Evolutionary conservation across 345 rosid species (phyloP).

Genomic region (Aquilaria yunnanensis): DNA sequence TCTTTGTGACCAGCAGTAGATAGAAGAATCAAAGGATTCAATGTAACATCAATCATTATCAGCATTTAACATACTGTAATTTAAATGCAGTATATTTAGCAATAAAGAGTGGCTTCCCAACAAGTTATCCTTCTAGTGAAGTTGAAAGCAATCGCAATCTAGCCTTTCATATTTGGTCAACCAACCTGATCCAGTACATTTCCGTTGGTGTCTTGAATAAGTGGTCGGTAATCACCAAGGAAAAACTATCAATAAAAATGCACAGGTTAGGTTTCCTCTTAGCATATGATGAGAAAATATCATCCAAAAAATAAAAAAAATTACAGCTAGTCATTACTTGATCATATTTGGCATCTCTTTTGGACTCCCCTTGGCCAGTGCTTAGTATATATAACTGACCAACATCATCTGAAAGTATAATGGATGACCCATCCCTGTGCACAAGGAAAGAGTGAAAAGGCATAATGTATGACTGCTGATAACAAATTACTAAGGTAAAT

Average conservation of each 20-base stretch:
- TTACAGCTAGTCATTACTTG: conserved; percentile 45
- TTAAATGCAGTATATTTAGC: too few relatives aligned
- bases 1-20: too few relatives aligned
- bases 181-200: conserved; percentile 92
- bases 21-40: too few relatives aligned
- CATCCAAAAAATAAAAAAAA: neutral
- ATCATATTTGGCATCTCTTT: conserved; percentile 88
- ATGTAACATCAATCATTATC: too few relatives aligned
- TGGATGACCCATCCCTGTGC: conserved; percentile 91
- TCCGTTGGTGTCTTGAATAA: conserved; percentile 76
- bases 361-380: conserved; percentile 99
- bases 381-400: conserved; percentile 84
- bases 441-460: neutral
- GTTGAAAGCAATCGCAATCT: too few relatives aligned
- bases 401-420: conserved; percentile 98
- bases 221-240: conserved; percentile 97
- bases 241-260: conserved; percentile 57
- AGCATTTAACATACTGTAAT: too few relatives aligned
- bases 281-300: neutral
- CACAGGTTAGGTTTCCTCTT: conserved; percentile 9
- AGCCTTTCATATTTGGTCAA: conserved; percentile 9
- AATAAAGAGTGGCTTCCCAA: too few relatives aligned
- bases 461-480: too few relatives aligned
- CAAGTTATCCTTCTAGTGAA: too few relatives aligned
- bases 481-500: too few relatives aligned